Percentiles rank a stretch among this genome's conserved stretches.
Evolutionary conservation across 495 filamentous ascomycete genomes (phyloP).

Genomic region (Penicillium mononematosum): DNA sequence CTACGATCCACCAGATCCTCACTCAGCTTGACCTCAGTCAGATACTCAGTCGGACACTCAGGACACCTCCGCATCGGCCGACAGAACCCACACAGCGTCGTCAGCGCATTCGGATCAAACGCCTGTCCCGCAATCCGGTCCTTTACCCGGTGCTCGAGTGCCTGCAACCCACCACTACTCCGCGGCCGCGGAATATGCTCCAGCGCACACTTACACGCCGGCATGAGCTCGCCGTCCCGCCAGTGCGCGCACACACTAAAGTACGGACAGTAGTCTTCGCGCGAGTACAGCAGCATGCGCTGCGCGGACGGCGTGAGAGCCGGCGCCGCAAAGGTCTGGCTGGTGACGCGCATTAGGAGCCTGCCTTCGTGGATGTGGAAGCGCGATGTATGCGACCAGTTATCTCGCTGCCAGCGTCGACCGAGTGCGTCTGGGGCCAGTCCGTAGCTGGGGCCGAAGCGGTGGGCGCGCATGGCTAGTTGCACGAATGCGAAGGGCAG

Average conservation of each 20-base stretch:
- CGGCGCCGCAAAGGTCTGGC: constrained; percentile 43
- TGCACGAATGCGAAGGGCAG: constrained; percentile 57
- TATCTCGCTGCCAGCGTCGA: constrained; percentile 50
- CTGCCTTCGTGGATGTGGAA: constrained; percentile 51
- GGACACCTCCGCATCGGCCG: constrained; percentile 57
- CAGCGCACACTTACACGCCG: constrained; percentile 58
- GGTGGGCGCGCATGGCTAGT: constrained; percentile 44
- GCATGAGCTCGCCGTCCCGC: constrained; percentile 58
- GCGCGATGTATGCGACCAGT: constrained; percentile 50
- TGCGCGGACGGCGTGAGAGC: constrained; percentile 43
- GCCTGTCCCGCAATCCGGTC: constrained; percentile 34
- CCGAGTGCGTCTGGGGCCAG: constrained; percentile 40
- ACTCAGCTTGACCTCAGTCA: constrained; percentile 54
- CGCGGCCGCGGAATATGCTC: constrained; percentile 50
- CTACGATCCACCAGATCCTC: constrained; percentile 42
- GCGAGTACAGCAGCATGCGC: constrained; percentile 54
- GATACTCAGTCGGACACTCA: constrained; percentile 60
- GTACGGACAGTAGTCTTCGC: constrained; percentile 59
- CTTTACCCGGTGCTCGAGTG: constrained; percentile 40
- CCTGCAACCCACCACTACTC: constrained; percentile 38
- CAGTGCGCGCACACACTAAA: constrained; percentile 61
- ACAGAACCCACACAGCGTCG: constrained; percentile 52
- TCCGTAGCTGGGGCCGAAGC: constrained; percentile 45
- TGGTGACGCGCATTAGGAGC: constrained; percentile 53
- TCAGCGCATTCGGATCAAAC: constrained; percentile 46